Conservation (phyloP, 371 early-diverging fungal genomes). For the Choanephora cucurbitarum region DNA sequence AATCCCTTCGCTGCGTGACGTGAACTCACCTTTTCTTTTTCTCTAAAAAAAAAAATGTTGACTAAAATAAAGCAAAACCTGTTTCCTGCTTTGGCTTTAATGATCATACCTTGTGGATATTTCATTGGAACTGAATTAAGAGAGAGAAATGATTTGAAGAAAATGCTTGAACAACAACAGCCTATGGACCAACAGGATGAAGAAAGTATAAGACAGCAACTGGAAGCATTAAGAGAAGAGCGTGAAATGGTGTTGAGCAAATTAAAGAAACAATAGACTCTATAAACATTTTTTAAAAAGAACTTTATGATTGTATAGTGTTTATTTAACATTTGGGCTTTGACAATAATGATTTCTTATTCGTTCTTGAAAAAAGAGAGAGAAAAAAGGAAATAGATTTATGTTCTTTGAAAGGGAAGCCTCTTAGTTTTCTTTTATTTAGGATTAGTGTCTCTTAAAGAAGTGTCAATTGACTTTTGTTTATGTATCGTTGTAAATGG, state of each 20-base stretch:
- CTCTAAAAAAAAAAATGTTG: conserved; percentile 9
- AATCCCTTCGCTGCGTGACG: neutral
- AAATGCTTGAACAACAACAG: conserved; percentile 3
- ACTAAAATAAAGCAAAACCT: conserved; percentile 23
- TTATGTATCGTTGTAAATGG: too few species aligned
- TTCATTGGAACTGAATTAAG: conserved; percentile 26
- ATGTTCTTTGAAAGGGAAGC: too few species aligned
- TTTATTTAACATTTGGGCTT: neutral
- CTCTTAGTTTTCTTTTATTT: too few species aligned
- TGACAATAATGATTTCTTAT: too few species aligned
- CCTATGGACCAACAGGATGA: conserved; percentile 10
- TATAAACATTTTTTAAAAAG: neutral
- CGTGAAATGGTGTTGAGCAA: conserved; percentile 22
- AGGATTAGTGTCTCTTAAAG: too few species aligned
- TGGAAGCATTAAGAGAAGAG: conserved; percentile 24
- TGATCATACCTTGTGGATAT: conserved; percentile 27
- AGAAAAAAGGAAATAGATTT: too few species aligned
- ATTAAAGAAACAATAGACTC: conserved; percentile 11
- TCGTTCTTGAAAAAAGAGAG: too few species aligned
- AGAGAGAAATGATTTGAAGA: conserved; percentile 23
- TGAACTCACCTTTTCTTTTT: neutral
- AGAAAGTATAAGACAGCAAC: conserved; percentile 21
- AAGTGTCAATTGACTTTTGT: too few species aligned
- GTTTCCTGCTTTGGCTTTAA: conserved; percentile 22
- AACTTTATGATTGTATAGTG: neutral